A percentile compares a stretch with the other conserved stretches of the same genome.
These are phyloP conservation scores for Yarrowia osloensis DNA, from an alignment of 805 yeast species.

Conservation along the genomic window DNA sequence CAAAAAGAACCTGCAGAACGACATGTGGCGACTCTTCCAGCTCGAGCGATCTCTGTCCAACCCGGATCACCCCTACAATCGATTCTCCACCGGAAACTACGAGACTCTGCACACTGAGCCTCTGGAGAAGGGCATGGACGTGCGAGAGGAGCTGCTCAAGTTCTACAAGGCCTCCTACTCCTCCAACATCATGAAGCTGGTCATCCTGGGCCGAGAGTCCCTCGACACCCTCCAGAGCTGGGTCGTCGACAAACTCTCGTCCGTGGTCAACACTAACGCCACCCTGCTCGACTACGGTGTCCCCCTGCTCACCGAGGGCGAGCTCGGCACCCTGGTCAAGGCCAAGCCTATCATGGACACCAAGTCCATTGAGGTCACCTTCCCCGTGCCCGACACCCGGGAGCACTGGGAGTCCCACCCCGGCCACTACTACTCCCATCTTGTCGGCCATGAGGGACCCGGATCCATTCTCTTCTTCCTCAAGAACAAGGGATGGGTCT, in stretches of 20 bases:
- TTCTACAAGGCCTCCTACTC: slow-evolving; percentile 76
- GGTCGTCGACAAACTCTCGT: slow-evolving; percentile 67
- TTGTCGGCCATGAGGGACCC: slow-evolving; percentile 88
- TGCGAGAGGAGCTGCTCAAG: slow-evolving; percentile 75
- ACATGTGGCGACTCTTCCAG: slow-evolving; percentile 85
- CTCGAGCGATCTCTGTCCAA: slow-evolving; percentile 74
- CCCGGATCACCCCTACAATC: slow-evolving; percentile 76
- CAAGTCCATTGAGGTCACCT: slow-evolving; percentile 64
- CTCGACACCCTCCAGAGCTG: slow-evolving; percentile 70
- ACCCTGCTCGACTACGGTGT: slow-evolving; percentile 47
- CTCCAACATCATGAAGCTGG: slow-evolving; percentile 84
- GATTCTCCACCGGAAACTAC: slow-evolving; percentile 87
- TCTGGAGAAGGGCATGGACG: slow-evolving; percentile 59
- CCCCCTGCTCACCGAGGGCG: slow-evolving; percentile 51
- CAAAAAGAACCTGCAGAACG: slow-evolving; percentile 89
- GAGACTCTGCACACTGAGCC: slow-evolving; percentile 74
- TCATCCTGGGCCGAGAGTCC: slow-evolving; percentile 78
- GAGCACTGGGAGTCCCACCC: slow-evolving; percentile 70
- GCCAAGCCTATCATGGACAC: slow-evolving; percentile 85
- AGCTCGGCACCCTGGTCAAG: slow-evolving; percentile 56
- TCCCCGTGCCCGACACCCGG: slow-evolving; percentile 74
- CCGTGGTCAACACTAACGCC: slow-evolving; percentile 56
- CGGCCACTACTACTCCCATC: slow-evolving; percentile 68
- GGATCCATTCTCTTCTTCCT: slow-evolving; percentile 77
- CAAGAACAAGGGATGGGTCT: slow-evolving; percentile 77